Evolutionary conservation across 768 basidiomycete species (phyloP), one percentile per base, ranked within the genome.

Genomic region (Pulveroboletus sp.): DNA sequence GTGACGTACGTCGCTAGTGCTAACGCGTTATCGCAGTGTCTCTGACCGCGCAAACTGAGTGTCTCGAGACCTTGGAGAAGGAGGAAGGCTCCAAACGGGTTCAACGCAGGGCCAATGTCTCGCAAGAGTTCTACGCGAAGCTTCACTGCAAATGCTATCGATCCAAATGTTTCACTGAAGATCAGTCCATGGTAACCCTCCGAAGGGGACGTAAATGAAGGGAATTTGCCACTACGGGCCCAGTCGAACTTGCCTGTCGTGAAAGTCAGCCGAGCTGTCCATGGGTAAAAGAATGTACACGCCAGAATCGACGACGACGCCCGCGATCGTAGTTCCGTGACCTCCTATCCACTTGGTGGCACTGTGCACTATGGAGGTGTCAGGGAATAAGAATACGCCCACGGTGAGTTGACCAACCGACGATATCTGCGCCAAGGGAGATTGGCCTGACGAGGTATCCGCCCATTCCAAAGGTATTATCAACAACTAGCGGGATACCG

Each of bases 331-430:
- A 8, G 81, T 83, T n/a, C 84, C 83, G 43, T 82, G 81, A 0
- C 81, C 81, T 1, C 81, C 73, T 6, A 85, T 80, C 84, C 83
- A 85, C 59, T 86, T 84, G 0, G 82, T 84, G 3, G 79, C 79
- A 28, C 76, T 78, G 57, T 81, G 76, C 0, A 79, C 78, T 76
- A 18, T 13, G 2, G 24, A 38, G 7, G 43, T 32, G 44, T 51
- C 42, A 45, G 18, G 17, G 5, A 36, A 40, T 14, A 5, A 9
- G 32, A 8, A 35, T n/a, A 14, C 18, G 1, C 32, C 6, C 7
- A 11, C 10, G 14, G 31, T 4, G 21, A 27, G n/a, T 32, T 15
- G 38, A 60, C 70, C 40, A 13, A 73, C 75, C 44, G 49, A 83
- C 70, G 38, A 82, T 80, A 53, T 83, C 77, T 5, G 80, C 79